Percentiles rank a stretch among this genome's conserved stretches.
phyloP scores from a whole-genome alignment of 2,329 filamentous ascomycete species.

The Hypoxylon sp. region DNA sequence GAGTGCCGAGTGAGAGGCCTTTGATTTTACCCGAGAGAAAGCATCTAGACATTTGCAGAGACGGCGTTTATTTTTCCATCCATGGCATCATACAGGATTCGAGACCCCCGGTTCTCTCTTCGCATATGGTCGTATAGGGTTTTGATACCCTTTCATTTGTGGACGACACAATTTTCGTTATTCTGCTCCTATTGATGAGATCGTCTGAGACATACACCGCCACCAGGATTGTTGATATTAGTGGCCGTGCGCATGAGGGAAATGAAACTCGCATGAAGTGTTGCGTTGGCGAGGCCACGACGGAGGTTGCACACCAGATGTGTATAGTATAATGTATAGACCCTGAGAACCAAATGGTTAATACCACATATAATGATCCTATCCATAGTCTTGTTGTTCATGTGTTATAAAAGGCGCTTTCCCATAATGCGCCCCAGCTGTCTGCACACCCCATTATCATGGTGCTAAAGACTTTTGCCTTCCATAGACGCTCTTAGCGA shows the following conservation, averaged over 20 bases:
- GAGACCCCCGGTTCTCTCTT: constrained; percentile 29
- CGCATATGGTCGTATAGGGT: constrained; percentile 31
- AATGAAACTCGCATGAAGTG: constrained; percentile 30
- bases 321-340: constrained; percentile 36
- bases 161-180: constrained; percentile 18
- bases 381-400: neutral
- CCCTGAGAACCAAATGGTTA: constrained; percentile 35
- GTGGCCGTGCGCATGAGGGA: constrained; percentile 27
- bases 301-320: constrained; percentile 21
- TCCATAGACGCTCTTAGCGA: neutral
- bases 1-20: constrained; percentile 15
- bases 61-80: constrained; percentile 33
- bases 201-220: constrained; percentile 7
- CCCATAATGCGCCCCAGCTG: neutral
- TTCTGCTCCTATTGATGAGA: constrained; percentile 17
- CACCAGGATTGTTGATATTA: constrained; percentile 12
- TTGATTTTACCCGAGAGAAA: constrained; percentile 26
- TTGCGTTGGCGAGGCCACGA: constrained; percentile 22
- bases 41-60: constrained; percentile 41
- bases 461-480: neutral
- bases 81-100: constrained; percentile 39
- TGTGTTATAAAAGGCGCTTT: neutral
- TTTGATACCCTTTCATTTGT: constrained; percentile 42
- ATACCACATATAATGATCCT: constrained; percentile 28
- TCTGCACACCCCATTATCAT: neutral